These are phyloP conservation scores for Silene conica DNA, from an alignment of 148 eudicot species.

Conservation along the genomic window DNA sequence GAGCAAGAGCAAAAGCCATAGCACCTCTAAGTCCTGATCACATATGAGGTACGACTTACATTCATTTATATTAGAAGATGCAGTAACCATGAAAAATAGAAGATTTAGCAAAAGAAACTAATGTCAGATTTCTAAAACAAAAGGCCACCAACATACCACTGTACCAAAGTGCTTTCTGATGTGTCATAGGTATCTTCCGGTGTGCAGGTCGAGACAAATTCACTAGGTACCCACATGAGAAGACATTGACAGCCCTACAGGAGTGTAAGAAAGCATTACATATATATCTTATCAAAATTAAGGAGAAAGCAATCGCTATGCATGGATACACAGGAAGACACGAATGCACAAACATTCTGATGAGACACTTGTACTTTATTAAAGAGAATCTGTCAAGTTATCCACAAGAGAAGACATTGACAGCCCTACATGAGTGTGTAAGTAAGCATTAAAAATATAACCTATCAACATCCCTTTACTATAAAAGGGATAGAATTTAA, in stretches of 20 bases:
- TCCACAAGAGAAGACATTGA: conserved; percentile 88
- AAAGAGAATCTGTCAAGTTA: conserved; percentile 20
- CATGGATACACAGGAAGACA: background rate
- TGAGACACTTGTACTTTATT: background rate
- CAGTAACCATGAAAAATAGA: conserved; percentile 4
- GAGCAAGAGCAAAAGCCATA: conserved; percentile 99
- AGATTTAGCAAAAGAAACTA: conserved; percentile 4
- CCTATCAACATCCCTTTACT: too few species aligned
- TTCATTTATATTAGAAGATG: conserved; percentile 2
- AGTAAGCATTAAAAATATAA: conserved; percentile 6
- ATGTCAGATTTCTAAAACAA: conserved; percentile 8
- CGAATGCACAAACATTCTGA: conserved; percentile 1
- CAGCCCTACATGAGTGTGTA: conserved; percentile 60
- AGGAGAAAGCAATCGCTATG: background rate
- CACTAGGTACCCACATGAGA: conserved; percentile 86
- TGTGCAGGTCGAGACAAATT: conserved; percentile 82
- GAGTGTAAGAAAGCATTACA: conserved; percentile 19
- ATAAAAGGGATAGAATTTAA: too few species aligned
- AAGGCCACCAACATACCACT: conserved; percentile 54
- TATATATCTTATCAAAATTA: background rate
- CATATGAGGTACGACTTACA: conserved; percentile 13
- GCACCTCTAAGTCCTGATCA: conserved; percentile 95
- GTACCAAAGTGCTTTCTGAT: conserved; percentile 99
- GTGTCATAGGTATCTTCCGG: conserved; percentile 78
- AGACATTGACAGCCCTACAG: conserved; percentile 90